Percentiles rank a stretch among this genome's conserved stretches.
phyloP scores from a whole-genome alignment of 192 early-diverging fungal species.

The Entomortierella beljakovae region DNA sequence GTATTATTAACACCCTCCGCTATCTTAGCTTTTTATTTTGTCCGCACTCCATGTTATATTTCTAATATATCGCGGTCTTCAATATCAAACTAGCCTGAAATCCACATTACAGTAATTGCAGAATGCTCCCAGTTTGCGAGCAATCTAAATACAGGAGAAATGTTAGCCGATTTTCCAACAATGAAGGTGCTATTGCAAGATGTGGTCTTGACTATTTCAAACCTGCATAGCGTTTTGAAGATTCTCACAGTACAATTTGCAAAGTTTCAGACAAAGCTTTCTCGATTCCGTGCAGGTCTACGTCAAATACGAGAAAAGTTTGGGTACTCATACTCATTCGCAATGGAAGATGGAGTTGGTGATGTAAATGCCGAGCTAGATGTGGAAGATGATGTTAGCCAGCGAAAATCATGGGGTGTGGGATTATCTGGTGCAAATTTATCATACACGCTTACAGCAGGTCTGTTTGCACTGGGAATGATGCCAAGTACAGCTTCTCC shows the following conservation, averaged over 20 bases:
- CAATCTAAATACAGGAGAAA: constrained; percentile 66
- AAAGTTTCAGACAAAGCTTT: constrained; percentile 57
- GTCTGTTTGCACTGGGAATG: constrained; percentile 61
- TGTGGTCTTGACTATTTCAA: constrained; percentile 52
- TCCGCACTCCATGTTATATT: no score
- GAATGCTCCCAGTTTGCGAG: constrained; percentile 73
- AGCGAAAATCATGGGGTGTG: constrained; percentile 65
- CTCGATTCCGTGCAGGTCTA: constrained; percentile 57
- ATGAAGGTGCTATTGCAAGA: constrained; percentile 67
- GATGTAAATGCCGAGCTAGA: constrained; percentile 51
- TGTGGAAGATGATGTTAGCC: constrained; percentile 41
- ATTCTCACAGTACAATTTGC: constrained; percentile 52
- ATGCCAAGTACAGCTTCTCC: constrained; percentile 57
- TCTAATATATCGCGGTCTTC: background rate
- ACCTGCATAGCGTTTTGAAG: constrained; percentile 50
- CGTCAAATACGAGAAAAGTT: constrained; percentile 48
- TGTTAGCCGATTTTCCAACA: constrained; percentile 68
- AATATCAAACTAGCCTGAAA: constrained; percentile 37
- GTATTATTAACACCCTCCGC: no score
- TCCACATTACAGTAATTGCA: constrained; percentile 67
- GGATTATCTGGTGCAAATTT: constrained; percentile 67
- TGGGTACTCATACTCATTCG: constrained; percentile 62
- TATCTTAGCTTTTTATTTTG: no score
- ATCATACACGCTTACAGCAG: constrained; percentile 67
- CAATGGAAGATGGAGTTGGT: constrained; percentile 49